These are phyloP conservation scores for Phytophthora chlamydospora DNA, from an alignment of 352 stramenopile genomes.

Conservation along the genomic window DNA sequence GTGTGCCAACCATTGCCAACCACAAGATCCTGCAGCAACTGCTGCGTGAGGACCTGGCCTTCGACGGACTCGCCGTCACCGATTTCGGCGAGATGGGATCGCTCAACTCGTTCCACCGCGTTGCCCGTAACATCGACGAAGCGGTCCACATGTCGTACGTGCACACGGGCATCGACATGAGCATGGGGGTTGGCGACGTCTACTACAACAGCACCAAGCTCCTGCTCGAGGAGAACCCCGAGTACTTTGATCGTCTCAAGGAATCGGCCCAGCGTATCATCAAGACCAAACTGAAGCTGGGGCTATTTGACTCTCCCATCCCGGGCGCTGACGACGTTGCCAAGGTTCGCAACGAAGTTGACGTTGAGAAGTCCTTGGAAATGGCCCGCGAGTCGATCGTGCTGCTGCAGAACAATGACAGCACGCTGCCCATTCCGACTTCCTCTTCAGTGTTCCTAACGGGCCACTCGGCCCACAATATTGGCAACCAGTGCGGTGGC, in stretches of 20 bases:
- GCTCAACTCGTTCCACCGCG: conserved; percentile 52
- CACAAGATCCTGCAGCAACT: conserved; percentile 70
- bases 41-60: conserved; percentile 76
- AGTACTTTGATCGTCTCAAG: conserved; percentile 52
- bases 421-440: conserved; percentile 42
- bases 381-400: conserved; percentile 79
- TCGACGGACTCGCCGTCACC: conserved; percentile 84
- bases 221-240: conserved; percentile 41
- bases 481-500: conserved; percentile 42
- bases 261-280: conserved; percentile 64
- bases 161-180: conserved; percentile 89
- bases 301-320: conserved; percentile 62
- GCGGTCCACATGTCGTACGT: conserved; percentile 64
- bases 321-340: conserved; percentile 44
- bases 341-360: conserved; percentile 46
- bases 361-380: conserved; percentile 54
- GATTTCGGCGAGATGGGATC: conserved; percentile 92
- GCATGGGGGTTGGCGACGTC: conserved; percentile 61
- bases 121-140: conserved; percentile 41
- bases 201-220: conserved; percentile 52
- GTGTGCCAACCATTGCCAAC: conserved; percentile 85
- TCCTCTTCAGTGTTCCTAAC: conserved; percentile 37
- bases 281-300: conserved; percentile 64
- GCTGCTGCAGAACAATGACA: conserved; percentile 79
- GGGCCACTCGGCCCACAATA: conserved; percentile 31